These are phyloP conservation scores for Metarhizium guizhouense DNA, from an alignment of 2,329 filamentous ascomycete genomes.

Conservation along the genomic window DNA sequence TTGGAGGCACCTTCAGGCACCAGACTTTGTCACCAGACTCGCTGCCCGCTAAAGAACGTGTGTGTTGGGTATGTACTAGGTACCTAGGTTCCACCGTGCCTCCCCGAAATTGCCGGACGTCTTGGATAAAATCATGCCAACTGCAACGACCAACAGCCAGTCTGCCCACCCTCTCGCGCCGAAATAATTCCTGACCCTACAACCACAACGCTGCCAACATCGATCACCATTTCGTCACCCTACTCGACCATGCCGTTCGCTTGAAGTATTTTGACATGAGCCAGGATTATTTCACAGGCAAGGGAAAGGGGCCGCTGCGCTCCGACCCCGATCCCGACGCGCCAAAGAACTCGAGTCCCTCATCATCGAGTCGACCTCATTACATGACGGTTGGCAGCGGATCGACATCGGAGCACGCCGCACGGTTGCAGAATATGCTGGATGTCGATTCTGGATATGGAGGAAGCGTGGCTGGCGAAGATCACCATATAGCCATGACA, in stretches of 20 bases:
- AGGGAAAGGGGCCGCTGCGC: constrained; percentile 39
- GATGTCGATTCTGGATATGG: constrained; percentile 90
- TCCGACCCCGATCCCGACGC: constrained; percentile 21
- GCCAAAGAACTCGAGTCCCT: constrained; percentile 17
- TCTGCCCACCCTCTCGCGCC: not conserved
- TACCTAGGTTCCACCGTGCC: not conserved
- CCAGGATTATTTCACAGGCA: constrained; percentile 47
- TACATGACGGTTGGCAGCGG: constrained; percentile 89
- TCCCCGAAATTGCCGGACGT: not conserved
- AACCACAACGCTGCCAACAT: not conserved
- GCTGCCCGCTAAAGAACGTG: too few relatives aligned
- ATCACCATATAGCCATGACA: constrained; percentile 25
- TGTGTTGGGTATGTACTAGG: too few relatives aligned
- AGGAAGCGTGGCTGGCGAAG: constrained; percentile 63
- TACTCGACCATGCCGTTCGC: constrained; percentile 25
- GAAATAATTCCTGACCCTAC: not conserved
- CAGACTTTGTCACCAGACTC: too few relatives aligned
- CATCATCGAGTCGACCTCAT: constrained; percentile 37
- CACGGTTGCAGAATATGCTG: constrained; percentile 70
- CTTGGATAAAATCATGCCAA: not conserved
- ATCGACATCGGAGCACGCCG: constrained; percentile 70
- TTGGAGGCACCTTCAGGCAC: too few relatives aligned
- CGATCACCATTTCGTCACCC: not conserved
- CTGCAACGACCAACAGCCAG: not conserved
- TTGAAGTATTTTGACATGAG: constrained; percentile 39